These are phyloP conservation scores for Acacia pycnantha DNA, from an alignment of 331 rosid genomes.

Conservation along the genomic window DNA sequence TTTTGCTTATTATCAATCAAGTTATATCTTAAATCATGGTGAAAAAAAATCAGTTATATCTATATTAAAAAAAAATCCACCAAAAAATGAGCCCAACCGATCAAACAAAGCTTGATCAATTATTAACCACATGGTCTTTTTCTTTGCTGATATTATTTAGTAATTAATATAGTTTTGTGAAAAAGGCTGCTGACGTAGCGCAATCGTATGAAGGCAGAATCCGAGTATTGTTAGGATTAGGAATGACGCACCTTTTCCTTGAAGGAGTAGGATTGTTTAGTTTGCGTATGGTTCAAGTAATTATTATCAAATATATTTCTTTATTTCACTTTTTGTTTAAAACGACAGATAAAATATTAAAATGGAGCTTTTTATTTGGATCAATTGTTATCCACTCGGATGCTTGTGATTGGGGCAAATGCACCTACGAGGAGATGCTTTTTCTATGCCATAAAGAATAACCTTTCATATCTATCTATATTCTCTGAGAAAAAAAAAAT, in stretches of 20 bases:
- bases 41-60: not conserved
- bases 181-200: slow-evolving; percentile 22
- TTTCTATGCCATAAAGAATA: not conserved
- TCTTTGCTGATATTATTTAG: not conserved
- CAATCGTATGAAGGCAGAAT: not conserved
- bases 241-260: not conserved
- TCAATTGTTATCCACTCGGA: not conserved
- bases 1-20: too few relatives aligned
- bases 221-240: not conserved
- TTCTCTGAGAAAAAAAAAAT: too few relatives aligned
- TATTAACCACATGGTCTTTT: not conserved
- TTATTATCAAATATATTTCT: not conserved
- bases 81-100: not conserved
- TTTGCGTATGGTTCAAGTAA: slow-evolving; percentile 24
- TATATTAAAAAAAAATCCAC: not conserved
- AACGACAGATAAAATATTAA: not conserved
- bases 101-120: not conserved
- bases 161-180: not conserved
- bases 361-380: not conserved
- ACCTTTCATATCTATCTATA: not conserved
- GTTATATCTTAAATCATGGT: too few relatives aligned
- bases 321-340: not conserved
- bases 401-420: not conserved
- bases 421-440: not conserved
- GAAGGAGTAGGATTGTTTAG: slow-evolving; percentile 6